phyloP scores from a whole-genome alignment of 768 basidiomycete species.

The Calocybe cyanea region DNA sequence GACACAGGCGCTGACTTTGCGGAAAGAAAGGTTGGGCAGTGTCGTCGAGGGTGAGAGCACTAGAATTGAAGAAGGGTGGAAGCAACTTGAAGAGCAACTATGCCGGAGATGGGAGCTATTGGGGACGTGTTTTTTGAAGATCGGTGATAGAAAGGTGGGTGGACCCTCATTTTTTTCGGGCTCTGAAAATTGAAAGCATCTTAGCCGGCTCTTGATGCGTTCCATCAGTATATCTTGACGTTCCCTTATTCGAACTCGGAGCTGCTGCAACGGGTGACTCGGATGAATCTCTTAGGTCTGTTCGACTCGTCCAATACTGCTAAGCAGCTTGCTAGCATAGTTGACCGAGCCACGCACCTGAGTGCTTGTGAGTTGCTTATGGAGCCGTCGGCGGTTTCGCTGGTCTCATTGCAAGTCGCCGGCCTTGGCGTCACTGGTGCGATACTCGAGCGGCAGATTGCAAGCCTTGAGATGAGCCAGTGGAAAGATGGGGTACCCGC shows the following conservation, averaged over 20 bases:
- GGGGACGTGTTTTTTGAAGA: conserved; percentile 73
- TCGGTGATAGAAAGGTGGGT: conserved; percentile 70
- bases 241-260: conserved; percentile 49
- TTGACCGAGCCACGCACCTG: conserved; percentile 67
- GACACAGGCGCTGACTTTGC: conserved; percentile 37
- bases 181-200: conserved; percentile 2
- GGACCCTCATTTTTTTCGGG: conserved; percentile 1
- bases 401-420: conserved; percentile 25
- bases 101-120: conserved; percentile 78
- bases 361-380: conserved; percentile 66
- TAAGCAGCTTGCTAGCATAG: conserved; percentile 54
- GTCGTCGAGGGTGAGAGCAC: background rate
- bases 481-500: conserved; percentile 54
- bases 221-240: conserved; percentile 43
- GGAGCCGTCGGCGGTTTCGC: conserved; percentile 43
- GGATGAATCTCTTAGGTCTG: conserved; percentile 22
- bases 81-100: conserved; percentile 59
- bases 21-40: conserved; percentile 6
- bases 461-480: conserved; percentile 46
- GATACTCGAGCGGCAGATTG: conserved; percentile 60
- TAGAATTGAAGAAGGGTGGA: conserved; percentile 44
- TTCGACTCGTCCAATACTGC: conserved; percentile 40
- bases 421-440: conserved; percentile 40
- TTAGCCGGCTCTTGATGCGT: conserved; percentile 61
- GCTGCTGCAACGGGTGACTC: conserved; percentile 32